Percentiles rank a stretch among this genome's conserved stretches.
Conservation (phyloP, 2,329 filamentous ascomycete genomes). For the Aspergillus tamarii region DNA sequence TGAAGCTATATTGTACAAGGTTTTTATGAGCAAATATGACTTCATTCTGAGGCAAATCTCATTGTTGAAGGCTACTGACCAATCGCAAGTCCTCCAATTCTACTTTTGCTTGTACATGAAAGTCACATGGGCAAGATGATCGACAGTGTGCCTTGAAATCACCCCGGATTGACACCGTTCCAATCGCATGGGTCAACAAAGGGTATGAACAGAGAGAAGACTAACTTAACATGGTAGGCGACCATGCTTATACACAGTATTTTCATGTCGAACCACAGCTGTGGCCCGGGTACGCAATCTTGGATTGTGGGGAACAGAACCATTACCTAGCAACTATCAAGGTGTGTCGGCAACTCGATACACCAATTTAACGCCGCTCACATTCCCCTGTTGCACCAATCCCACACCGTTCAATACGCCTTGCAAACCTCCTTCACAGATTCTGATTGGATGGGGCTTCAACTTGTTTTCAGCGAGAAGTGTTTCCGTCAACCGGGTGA, state of each 20-base stretch:
- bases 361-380: neutral
- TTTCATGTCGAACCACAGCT: neutral
- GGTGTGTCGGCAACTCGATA: neutral
- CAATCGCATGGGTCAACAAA: neutral
- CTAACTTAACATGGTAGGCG: neutral
- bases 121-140: neutral
- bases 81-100: neutral
- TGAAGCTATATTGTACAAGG: neutral
- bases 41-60: neutral
- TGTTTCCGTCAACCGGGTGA: neutral
- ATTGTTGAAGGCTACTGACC: neutral
- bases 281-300: neutral
- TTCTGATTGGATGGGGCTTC: neutral
- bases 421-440: neutral
- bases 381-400: neutral
- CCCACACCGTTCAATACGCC: neutral
- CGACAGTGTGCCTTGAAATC: neutral
- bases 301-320: neutral
- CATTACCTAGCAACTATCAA: neutral
- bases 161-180: neutral
- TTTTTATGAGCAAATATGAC: neutral
- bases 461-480: neutral
- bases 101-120: neutral
- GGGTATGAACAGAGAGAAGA: neutral
- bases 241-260: neutral